A percentile compares a stretch with the other conserved stretches of the same genome.
Evolutionary conservation across 1,284 basidiomycete species (phyloP).

Genomic region (Apiotrichum porosum): DNA sequence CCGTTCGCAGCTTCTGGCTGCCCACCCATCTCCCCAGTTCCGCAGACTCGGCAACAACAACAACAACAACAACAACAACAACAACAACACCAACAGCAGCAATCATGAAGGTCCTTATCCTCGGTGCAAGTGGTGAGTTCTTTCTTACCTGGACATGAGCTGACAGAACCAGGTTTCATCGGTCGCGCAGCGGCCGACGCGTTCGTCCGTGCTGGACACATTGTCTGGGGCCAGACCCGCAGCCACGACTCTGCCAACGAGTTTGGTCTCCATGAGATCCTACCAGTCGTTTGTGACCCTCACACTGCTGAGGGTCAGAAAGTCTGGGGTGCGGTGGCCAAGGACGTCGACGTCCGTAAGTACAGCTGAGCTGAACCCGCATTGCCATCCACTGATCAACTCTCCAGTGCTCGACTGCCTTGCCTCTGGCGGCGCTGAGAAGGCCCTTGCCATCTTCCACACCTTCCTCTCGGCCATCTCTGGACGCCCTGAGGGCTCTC

Average conservation of each 20-base stretch:
- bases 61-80: not conserved
- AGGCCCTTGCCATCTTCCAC: conserved; percentile 38
- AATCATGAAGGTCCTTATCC: conserved; percentile 40
- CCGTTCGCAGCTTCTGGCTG: too few relatives aligned
- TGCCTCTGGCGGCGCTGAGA: conserved; percentile 30
- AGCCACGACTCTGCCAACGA: conserved; percentile 25
- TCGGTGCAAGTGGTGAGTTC: conserved; percentile 43
- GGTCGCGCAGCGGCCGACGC: conserved; percentile 54
- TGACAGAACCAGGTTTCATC: conserved; percentile 49
- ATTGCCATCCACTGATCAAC: too few relatives aligned
- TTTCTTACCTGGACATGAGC: not conserved
- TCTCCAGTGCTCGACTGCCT: conserved; percentile 47
- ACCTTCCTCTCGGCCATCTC: not conserved
- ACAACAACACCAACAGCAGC: not conserved
- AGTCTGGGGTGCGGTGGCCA: conserved; percentile 49
- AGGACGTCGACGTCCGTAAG: conserved; percentile 54
- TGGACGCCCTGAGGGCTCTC: conserved; percentile 1
- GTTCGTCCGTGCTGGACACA: conserved; percentile 54
- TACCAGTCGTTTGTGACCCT: conserved; percentile 52
- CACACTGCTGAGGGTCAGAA: conserved; percentile 33
- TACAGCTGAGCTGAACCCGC: too few relatives aligned
- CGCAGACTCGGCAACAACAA: too few relatives aligned
- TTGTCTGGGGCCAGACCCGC: conserved; percentile 56
- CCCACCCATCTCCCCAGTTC: too few relatives aligned
- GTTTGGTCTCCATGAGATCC: conserved; percentile 52